These are phyloP conservation scores for Pythium grandisporangium DNA, from an alignment of 352 stramenopile genomes.

Conservation along the genomic window DNA sequence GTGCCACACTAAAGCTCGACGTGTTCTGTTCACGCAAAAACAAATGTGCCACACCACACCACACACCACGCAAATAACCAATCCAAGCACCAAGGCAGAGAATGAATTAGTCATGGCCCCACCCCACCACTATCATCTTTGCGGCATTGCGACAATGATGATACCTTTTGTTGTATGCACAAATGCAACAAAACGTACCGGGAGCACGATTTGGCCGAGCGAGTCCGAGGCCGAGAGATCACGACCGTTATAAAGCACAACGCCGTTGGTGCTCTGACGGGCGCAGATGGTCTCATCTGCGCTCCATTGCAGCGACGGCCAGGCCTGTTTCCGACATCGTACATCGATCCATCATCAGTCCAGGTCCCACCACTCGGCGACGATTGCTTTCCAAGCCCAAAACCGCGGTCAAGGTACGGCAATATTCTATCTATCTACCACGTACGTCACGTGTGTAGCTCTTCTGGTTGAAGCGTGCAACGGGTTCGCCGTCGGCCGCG, in stretches of 20 bases:
- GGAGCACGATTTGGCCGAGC: slow-evolving; percentile 65
- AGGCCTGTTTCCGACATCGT: slow-evolving; percentile 43
- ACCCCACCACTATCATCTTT: no score
- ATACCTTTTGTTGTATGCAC: no score
- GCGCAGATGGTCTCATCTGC: slow-evolving; percentile 82
- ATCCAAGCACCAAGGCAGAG: no score
- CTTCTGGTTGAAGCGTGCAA: slow-evolving; percentile 83
- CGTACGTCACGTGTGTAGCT: slow-evolving; percentile 69
- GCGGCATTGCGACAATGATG: no score
- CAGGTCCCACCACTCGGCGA: not conserved
- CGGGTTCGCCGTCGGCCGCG: slow-evolving; percentile 31
- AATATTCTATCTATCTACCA: no score
- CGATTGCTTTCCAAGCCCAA: no score
- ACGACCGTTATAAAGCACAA: slow-evolving; percentile 70
- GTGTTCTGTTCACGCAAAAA: slow-evolving; percentile 35
- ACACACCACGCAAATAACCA: slow-evolving; percentile 2
- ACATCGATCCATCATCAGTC: slow-evolving; percentile 1
- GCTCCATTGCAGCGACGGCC: slow-evolving; percentile 88
- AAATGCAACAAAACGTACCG: slow-evolving; percentile 28
- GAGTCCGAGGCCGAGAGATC: slow-evolving; percentile 39
- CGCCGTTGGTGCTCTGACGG: slow-evolving; percentile 63
- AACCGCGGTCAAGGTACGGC: no score
- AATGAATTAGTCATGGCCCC: no score
- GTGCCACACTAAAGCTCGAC: slow-evolving; percentile 78
- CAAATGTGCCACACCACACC: not conserved